Conservation (phyloP, 352 stramenopile species). For the Globisporangium parvum region DNA sequence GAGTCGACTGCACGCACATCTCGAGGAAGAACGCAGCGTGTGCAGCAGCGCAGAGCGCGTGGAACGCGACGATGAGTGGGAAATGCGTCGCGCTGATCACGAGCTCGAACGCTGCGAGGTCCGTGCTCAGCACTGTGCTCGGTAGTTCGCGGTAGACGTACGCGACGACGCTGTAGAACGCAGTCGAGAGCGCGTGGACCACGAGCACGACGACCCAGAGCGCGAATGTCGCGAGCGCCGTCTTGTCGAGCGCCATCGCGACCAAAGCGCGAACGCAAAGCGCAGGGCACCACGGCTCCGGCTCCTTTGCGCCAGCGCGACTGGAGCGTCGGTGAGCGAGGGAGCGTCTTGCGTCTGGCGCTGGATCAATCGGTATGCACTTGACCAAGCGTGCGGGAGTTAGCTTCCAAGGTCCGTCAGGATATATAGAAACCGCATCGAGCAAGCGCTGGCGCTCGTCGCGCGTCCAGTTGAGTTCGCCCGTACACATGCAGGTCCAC, state of each 20-base stretch:
- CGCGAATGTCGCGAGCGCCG: not conserved
- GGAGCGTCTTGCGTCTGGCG: no score
- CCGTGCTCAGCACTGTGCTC: not conserved
- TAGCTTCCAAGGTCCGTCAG: no score
- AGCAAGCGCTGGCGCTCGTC: no score
- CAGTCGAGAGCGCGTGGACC: slow-evolving; percentile 1
- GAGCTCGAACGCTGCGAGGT: slow-evolving; percentile 7
- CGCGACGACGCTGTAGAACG: not conserved
- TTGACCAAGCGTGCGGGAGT: no score
- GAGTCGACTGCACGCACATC: slow-evolving; percentile 13
- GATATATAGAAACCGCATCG: no score
- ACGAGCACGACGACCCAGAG: slow-evolving; percentile 4
- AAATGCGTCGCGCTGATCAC: slow-evolving; percentile 18
- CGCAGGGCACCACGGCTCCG: no score
- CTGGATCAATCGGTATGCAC: no score
- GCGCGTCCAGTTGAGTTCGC: no score
- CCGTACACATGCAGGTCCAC: no score
- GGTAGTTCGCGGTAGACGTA: slow-evolving; percentile 5
- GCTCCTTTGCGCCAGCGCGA: no score
- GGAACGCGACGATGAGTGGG: slow-evolving; percentile 8
- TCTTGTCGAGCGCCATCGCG: slow-evolving; percentile 1
- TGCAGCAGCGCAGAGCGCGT: slow-evolving; percentile 6
- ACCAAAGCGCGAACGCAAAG: no score
- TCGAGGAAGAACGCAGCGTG: slow-evolving; percentile 9
- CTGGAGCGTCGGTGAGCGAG: no score